These are phyloP conservation scores for Bombardia bombarda DNA, from an alignment of 495 filamentous ascomycete genomes.

Conservation along the genomic window DNA sequence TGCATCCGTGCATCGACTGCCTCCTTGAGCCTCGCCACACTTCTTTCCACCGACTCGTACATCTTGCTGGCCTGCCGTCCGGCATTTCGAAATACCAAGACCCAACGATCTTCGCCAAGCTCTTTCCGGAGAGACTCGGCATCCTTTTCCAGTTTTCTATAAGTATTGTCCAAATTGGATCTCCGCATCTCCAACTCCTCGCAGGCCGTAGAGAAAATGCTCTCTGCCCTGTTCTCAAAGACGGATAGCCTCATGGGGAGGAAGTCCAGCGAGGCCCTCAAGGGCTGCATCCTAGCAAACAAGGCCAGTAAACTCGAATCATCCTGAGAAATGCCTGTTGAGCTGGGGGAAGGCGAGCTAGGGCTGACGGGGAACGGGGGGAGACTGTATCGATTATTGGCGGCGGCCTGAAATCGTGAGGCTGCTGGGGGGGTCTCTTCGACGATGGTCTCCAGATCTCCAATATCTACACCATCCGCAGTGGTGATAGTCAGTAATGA, in stretches of 20 bases:
- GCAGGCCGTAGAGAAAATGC: constrained; percentile 78
- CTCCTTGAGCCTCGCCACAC: constrained; percentile 73
- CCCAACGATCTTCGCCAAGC: constrained; percentile 90
- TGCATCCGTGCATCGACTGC: constrained; percentile 66
- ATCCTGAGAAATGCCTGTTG: constrained; percentile 58
- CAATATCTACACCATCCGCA: constrained; percentile 67
- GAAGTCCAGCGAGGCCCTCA: constrained; percentile 89
- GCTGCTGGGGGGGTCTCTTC: constrained; percentile 68
- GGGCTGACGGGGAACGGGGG: constrained; percentile 48
- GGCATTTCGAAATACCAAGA: constrained; percentile 89
- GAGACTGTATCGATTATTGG: constrained; percentile 58
- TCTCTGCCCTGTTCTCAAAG: constrained; percentile 69
- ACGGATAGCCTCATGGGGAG: constrained; percentile 89
- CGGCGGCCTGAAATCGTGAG: constrained; percentile 29
- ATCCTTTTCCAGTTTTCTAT: constrained; percentile 76
- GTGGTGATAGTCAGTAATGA: constrained; percentile 51
- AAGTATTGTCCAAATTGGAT: constrained; percentile 62
- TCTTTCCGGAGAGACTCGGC: constrained; percentile 81
- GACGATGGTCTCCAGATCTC: constrained; percentile 86
- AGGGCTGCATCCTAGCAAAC: constrained; percentile 90
- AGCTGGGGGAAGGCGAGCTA: constrained; percentile 48
- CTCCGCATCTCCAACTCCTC: constrained; percentile 73
- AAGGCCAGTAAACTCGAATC: constrained; percentile 76
- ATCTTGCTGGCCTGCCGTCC: constrained; percentile 87
- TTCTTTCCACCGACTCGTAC: constrained; percentile 85